These are phyloP conservation scores for Phytophthora melonis DNA, from an alignment of 352 stramenopile species.

Conservation along the genomic window DNA sequence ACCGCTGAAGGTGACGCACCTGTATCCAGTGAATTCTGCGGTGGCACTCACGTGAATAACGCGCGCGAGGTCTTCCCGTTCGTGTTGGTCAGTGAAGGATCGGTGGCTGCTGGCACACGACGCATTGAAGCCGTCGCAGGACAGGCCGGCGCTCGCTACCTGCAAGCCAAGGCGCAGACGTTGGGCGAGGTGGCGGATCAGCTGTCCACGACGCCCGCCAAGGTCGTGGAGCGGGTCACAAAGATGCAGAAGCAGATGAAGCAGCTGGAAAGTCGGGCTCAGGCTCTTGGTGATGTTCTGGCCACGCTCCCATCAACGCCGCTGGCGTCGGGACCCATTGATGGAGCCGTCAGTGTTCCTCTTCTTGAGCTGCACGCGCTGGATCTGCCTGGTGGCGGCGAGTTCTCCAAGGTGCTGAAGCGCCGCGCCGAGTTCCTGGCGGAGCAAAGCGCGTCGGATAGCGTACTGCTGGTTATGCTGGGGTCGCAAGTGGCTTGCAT, in stretches of 20 bases:
- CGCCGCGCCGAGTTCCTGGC: constrained; percentile 70
- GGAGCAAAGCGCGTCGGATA: constrained; percentile 29
- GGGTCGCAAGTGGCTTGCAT: constrained; percentile 65
- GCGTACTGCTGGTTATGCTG: constrained; percentile 60
- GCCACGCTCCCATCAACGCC: constrained; percentile 52
- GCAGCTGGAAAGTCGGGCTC: constrained; percentile 57
- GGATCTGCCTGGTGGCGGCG: constrained; percentile 29
- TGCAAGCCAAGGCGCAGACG: constrained; percentile 68
- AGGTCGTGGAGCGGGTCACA: constrained; percentile 66
- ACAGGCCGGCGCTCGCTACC: constrained; percentile 54
- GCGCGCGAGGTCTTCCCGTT: constrained; percentile 70
- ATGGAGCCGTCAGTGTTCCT: constrained; percentile 23
- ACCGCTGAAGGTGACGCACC: constrained; percentile 1
- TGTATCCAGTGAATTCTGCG: constrained; percentile 78
- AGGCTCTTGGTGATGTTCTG: constrained; percentile 64
- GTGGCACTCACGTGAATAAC: constrained; percentile 74
- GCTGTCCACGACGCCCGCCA: constrained; percentile 69
- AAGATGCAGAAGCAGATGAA: constrained; percentile 83
- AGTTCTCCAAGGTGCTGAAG: constrained; percentile 66
- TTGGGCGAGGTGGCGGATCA: constrained; percentile 58
- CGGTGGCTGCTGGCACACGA: constrained; percentile 79
- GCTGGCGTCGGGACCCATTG: constrained; percentile 38
- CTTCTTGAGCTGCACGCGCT: constrained; percentile 50
- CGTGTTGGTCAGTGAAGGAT: constrained; percentile 78
- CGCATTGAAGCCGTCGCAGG: constrained; percentile 75